Evolutionary conservation across 306 rosid genomes (phyloP), one percentile per base, ranked within the genome.

Genomic region (Lathyrus sativus): DNA sequence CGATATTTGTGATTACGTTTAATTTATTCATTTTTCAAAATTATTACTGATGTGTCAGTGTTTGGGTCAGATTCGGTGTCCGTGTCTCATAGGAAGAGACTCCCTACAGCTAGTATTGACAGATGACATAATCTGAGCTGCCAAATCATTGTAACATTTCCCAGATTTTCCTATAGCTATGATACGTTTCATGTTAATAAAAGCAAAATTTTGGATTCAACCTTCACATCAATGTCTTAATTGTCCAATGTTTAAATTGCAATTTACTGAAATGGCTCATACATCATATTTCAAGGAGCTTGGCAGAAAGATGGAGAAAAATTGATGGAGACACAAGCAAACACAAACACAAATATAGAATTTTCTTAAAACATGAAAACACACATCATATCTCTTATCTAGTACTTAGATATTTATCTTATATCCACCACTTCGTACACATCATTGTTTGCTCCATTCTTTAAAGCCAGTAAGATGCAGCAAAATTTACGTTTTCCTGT

Each of bases 401-500:
- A 63, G 58, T n/a, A 68, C 58, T 55, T 19, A 28, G 38, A 62
- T 43, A 56, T 61, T 14, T 5, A 5, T 5, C 56, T 43, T 22
- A 22, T 22, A 15, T 69, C 64, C 70, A 24, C 54, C 31, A 24
- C 57, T 58, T 69, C 45, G 62, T 65, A 78, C 58, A 74, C 45
- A 58, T 55, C 24, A 70, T 59, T 46, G 70, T 58, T 33, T 64
- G 67, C 9, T 41, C 55, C 39, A 39, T 62, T 44, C 55, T 55
- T 63, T 13, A 56, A 64, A 73, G 59, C 42, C n/a, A 74, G 33
- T 44, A 53, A 54, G 42, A 53, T 68, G 55, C 63, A 68, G 28
- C 61, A 76, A 80, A 80, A 37, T 67, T 72, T 37, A 76, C 18
- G 51, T 63, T 31, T 74, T 18, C 46, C 64, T 67, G 68, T 50